These are phyloP conservation scores for Fusarium sp. DNA, from an alignment of 2,329 filamentous ascomycete species.

Conservation along the genomic window DNA sequence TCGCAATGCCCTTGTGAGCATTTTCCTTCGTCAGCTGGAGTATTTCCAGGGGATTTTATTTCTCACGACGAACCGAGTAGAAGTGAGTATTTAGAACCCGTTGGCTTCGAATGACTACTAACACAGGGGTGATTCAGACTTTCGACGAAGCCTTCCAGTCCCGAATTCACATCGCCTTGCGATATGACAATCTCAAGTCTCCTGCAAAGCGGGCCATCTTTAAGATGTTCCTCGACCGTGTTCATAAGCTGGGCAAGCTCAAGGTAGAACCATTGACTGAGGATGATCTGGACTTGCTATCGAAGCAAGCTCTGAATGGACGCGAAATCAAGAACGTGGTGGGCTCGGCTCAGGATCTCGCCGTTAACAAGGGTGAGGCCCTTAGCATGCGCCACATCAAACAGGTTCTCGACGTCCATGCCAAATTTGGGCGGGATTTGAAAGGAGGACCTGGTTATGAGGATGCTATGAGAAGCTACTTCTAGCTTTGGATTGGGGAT, in stretches of 20 bases:
- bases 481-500: constrained; percentile 47
- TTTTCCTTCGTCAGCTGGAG: constrained; percentile 86
- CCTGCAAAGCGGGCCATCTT: constrained; percentile 83
- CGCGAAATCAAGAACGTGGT: constrained; percentile 89
- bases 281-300: constrained; percentile 72
- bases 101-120: background rate
- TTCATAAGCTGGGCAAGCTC: constrained; percentile 70
- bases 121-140: constrained; percentile 57
- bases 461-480: constrained; percentile 86
- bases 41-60: constrained; percentile 94
- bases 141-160: constrained; percentile 93
- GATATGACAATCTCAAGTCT: constrained; percentile 77
- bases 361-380: constrained; percentile 75
- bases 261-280: constrained; percentile 70
- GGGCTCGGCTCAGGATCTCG: constrained; percentile 82
- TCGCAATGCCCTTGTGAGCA: constrained; percentile 84
- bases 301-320: constrained; percentile 70
- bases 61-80: constrained; percentile 86
- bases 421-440: constrained; percentile 84
- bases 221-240: constrained; percentile 82
- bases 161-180: constrained; percentile 84
- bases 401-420: constrained; percentile 83
- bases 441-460: constrained; percentile 82
- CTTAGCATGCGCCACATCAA: constrained; percentile 83
- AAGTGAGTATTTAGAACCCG: constrained; percentile 52